Percentiles rank a stretch among this genome's conserved stretches.
Conservation (phyloP, 495 filamentous ascomycete species). For the Hypoxylon trugodes region DNA sequence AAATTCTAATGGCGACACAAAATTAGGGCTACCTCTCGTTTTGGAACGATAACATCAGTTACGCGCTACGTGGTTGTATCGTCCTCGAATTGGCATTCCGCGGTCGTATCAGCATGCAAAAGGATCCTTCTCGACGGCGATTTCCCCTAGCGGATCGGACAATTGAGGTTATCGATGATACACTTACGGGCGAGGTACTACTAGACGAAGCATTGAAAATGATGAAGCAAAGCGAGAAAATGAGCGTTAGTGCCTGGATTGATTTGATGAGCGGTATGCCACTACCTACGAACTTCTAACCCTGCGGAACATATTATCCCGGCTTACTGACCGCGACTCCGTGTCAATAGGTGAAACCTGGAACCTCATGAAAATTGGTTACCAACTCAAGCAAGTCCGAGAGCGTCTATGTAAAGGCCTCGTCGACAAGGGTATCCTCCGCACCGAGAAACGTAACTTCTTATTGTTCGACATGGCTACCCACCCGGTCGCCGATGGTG, state of each 20-base stretch:
- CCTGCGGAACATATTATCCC: neutral
- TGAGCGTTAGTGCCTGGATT: conserved; percentile 99
- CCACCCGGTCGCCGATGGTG: conserved; percentile 95
- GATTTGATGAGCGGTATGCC: conserved; percentile 93
- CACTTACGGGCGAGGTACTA: conserved; percentile 94
- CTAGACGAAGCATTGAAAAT: conserved; percentile 98
- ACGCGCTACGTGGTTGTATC: conserved; percentile 95
- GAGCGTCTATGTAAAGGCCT: conserved; percentile 98
- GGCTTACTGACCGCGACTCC: conserved; percentile 33
- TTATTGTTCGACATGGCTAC: conserved; percentile 99
- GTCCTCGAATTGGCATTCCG: conserved; percentile 96
- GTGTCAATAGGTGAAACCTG: conserved; percentile 85
- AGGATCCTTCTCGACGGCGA: conserved; percentile 88
- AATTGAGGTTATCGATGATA: conserved; percentile 97
- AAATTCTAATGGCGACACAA: conserved; percentile 18
- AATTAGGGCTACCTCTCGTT: conserved; percentile 93
- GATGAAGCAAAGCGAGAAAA: conserved; percentile 99
- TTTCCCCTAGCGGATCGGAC: conserved; percentile 91
- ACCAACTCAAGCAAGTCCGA: conserved; percentile 98
- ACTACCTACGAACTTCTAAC: neutral
- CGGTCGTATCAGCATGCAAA: conserved; percentile 97
- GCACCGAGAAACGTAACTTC: conserved; percentile 99
- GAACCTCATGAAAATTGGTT: conserved; percentile 99
- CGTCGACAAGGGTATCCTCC: conserved; percentile 97
- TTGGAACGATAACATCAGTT: conserved; percentile 99